Conservation (phyloP, 306 rosid species). For the Lotus japonicus region DNA sequence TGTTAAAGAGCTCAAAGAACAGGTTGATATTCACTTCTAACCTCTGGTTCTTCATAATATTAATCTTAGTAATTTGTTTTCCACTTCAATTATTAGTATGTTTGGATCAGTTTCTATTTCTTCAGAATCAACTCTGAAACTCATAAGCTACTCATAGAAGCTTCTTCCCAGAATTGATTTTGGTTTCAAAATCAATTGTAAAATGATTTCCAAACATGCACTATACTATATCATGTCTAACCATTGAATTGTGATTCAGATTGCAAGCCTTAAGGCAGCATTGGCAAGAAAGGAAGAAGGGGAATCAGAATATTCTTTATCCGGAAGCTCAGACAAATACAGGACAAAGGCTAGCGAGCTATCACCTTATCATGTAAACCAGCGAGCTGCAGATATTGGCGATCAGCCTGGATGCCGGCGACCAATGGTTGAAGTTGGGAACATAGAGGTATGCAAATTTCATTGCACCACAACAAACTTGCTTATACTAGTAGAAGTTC, state of each 20-base stretch:
- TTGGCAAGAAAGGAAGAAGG: slow-evolving; percentile 76
- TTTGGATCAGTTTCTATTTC: no score
- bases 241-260: slow-evolving; percentile 37
- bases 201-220: no score
- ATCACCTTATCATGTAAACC: slow-evolving; percentile 45
- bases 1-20: slow-evolving; percentile 89
- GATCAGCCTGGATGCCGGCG: slow-evolving; percentile 35
- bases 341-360: slow-evolving; percentile 46
- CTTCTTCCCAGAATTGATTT: no score
- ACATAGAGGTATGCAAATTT: slow-evolving; percentile 50
- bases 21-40: slow-evolving; percentile 39
- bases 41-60: no score
- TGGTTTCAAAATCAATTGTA: no score
- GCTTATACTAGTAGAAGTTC: neutral
- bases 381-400: slow-evolving; percentile 31
- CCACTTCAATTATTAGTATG: neutral
- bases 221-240: neutral
- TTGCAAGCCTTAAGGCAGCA: slow-evolving; percentile 76
- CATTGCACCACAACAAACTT: neutral
- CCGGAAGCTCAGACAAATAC: slow-evolving; percentile 56
- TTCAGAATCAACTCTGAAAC: no score
- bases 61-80: no score
- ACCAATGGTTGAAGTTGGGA: slow-evolving; percentile 71
- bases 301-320: slow-evolving; percentile 42
- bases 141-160: no score